Percentiles rank a stretch among this genome's conserved stretches.
phyloP scores from a whole-genome alignment of 345 rosid genomes.

The Turnera subulata region DNA sequence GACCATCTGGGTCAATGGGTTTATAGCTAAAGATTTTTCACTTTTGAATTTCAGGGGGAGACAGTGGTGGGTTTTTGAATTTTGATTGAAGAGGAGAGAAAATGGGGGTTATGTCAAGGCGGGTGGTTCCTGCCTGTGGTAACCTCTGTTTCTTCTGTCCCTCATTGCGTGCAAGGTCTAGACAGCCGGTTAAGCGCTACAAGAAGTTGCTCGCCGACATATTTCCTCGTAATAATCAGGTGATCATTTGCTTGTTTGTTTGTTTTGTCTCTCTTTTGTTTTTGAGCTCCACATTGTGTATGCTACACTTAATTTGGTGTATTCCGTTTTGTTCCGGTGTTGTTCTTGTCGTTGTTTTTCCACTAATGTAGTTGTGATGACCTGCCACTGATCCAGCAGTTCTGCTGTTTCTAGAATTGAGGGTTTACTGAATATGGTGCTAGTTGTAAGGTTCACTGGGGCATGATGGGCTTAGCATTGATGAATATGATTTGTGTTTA shows the following conservation, averaged over 20 bases:
- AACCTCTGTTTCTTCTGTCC: constrained; percentile 95
- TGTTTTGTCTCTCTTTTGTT: neutral
- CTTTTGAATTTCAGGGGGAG: constrained; percentile 18
- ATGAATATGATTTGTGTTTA: no score
- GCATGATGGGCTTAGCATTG: no score
- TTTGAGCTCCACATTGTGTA: neutral
- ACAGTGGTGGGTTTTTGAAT: constrained; percentile 19
- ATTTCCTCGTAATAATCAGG: constrained; percentile 75
- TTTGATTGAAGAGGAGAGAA: constrained; percentile 4
- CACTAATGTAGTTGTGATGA: no score
- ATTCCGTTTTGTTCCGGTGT: neutral
- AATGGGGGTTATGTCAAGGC: constrained; percentile 94
- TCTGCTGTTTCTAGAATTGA: no score
- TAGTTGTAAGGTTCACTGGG: no score
- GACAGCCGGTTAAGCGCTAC: constrained; percentile 95
- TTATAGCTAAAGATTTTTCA: neutral
- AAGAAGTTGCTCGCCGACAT: constrained; percentile 78
- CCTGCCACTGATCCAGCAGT: no score
- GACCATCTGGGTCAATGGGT: constrained; percentile 8
- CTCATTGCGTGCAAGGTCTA: constrained; percentile 84
- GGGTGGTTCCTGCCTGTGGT: constrained; percentile 84
- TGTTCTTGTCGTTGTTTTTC: neutral
- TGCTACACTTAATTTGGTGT: no score
- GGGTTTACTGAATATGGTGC: no score
- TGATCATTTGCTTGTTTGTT: constrained; percentile 12